Evolutionary conservation across 2,329 filamentous ascomycete genomes (phyloP), one percentile per base, ranked within the genome.

Genomic region (Endoconidiophora laricicola): DNA sequence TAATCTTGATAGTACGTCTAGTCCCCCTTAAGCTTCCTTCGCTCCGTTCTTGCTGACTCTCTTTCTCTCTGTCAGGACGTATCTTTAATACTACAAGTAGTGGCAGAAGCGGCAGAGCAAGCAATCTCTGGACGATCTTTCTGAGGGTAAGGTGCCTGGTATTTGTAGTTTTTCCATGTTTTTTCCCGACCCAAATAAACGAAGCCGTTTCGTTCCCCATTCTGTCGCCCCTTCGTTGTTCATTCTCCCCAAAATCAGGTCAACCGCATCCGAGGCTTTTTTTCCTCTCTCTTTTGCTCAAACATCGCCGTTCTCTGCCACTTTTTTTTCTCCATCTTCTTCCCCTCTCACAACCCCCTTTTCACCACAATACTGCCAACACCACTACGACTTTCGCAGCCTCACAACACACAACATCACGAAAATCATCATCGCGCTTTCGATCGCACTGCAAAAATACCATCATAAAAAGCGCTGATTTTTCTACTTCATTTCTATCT

Each of bases 251-350:
- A 42, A 39, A 33, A 33, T 33, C 9, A 41, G 20, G 36, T 52
- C 38, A 14, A 38, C 50, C 38, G 26, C 43, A 52, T 54, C 49
- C 43, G 42, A 51, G 52, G 23, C 41, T 42, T 39, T 50, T 50
- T 44, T 40, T 46, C 46, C 44, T 10, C 18, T 39, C 33, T 14
- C 40, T 23, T 22, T 50, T 24, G 22, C 36, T 44, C 42, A 38
- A 43, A 39, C 47, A 44, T 43, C 47, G 38, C 26, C 40, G 39
- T 43, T 24, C 40, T 43, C 33, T 49, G 47, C 26, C 38, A 49
- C 39, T 48, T 49, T 53, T 41, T 38, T 44, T 50, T 36, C 29
- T 24, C 44, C 26, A 16, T 50, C 39, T 43, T 45, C 39, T 44
- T 46, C 37, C 48, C 44, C 44, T 41, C 45, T 24, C 38, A 38